These are phyloP conservation scores for Colletotrichum endophyticum DNA, from an alignment of 2,329 filamentous ascomycete genomes.

Conservation along the genomic window DNA sequence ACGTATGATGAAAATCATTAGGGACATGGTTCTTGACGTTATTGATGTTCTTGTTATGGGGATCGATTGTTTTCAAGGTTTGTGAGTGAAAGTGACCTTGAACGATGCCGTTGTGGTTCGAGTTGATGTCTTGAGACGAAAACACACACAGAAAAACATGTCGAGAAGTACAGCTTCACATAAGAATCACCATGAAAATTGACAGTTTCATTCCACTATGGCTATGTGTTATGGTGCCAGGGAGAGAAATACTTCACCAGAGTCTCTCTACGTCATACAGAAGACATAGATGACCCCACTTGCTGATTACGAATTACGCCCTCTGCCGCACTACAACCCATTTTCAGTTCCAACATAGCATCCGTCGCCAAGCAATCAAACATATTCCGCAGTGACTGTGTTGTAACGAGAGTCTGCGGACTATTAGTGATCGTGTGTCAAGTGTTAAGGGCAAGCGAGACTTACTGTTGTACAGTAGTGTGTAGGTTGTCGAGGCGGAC, in stretches of 20 bases:
- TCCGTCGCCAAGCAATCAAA: conserved; percentile 26
- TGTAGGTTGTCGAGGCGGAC: conserved; percentile 47
- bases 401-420: conserved; percentile 40
- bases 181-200: neutral
- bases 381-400: conserved; percentile 47
- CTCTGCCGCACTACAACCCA: neutral
- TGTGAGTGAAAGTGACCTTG: accelerated
- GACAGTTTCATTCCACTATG: neutral
- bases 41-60: neutral
- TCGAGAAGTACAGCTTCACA: neutral
- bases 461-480: conserved; percentile 46
- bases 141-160: accelerated
- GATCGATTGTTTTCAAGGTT: neutral
- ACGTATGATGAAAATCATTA: accelerated
- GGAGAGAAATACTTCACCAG: neutral
- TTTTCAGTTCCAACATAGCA: neutral
- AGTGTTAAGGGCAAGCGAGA: too few relatives aligned
- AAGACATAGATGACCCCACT: neutral
- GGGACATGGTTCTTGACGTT: neutral
- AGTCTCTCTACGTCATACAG: accelerated
- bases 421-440: conserved; percentile 20
- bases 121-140: neutral
- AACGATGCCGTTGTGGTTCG: neutral
- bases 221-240: neutral
- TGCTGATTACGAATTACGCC: neutral